Evolutionary conservation across 2,329 filamentous ascomycete genomes (phyloP), one percentile per base, ranked within the genome.

Genomic region (Colletotrichum sp.): DNA sequence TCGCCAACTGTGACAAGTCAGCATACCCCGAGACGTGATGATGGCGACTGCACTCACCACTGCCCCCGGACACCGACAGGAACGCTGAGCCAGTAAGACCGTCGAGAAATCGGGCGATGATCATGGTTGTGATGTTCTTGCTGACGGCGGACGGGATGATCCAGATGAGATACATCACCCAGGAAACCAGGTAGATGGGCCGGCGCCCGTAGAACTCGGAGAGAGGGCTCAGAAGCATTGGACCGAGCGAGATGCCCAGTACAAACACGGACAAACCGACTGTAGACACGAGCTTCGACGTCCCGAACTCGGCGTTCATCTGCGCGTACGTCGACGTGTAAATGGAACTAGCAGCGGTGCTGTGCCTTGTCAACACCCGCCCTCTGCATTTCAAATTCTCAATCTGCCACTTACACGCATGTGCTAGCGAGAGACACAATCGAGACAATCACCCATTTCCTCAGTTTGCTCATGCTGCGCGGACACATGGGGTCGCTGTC

Each of bases 251-350:
- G 76, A 92, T 91, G 21, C 96, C 96, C 71, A 95, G 89, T 65
- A 98, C 95, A 81, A 96, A 98, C 2, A 94, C 89, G 1, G 95
- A 96, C 68, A 98, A 87, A 1, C 96, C 96, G 12, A 98, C 84
- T 5, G 95, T 95, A 15, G 94, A 95, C 28, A 98, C 90, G 66
- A 95, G 88, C 72, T 91, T 90, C 0, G 94, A 94, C 80, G 91
- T 90, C 78, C 91, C 86, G 80, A 98, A 98, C 75, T 98, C 94
- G 30, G 88, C 86, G 77, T 93, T 92, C 85, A 98, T 92, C 84
- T 97, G 94, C 21, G 81, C 82, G 83, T 98, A 98, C 0, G 95
- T 97, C 15, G 92, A 92, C 1, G 95, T 96, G 84, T 98, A 98
- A 80, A 98, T 92, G n/a, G 95, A 97, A 64, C 94, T 96, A 2